Base-by-base conservation (phyloP, 1,284 basidiomycete species). In the Inonotus obliquus region DNA sequence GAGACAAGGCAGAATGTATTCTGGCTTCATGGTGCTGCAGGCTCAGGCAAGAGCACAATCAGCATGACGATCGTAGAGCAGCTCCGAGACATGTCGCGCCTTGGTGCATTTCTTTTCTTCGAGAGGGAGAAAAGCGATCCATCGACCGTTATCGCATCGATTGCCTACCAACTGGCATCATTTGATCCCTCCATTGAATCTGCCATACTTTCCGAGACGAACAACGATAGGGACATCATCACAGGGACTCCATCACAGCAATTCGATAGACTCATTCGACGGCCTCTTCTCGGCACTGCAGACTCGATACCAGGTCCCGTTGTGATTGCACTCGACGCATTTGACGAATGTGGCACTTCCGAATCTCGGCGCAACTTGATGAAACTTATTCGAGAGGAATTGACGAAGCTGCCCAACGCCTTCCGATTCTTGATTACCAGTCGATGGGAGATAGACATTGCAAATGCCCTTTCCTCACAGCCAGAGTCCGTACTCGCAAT, bases 11-110 rank as follows among this genome's bases (percentile, higher is more conserved):
- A 37, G 57, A 59, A 59, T n/a, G n/a, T 59, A 5, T 21, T 60
- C 25, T 60, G 59, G 59, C 52, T 70, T 64, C 70, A 71, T 65
- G 72, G 72, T 55, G 71, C 71, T 51, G 70, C 72, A n/a, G 72
- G 72, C 53, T 59, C 64, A 9, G 72, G 73, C 14, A 62, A 66
- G 47, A 63, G 60, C 52, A 67, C 63, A 57, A 67, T 55, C 35
- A 72, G 71, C 59, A 63, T 68, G 25, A 59, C 37, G 5, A 21
- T 60, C 21, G 35, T 51, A 13, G 48, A n/a, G 35, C 48, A 38
- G 21, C 23, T 49, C 19, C 44, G 21, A 11, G 27, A n/a, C 35
- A 52, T 49, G 23, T 38, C 37, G 17, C 57, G 57, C 21, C 45
- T 59, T 10, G 57, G 45, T 21, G 57, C 27, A 64, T 21, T 65